Conservation (phyloP, 106 monocot species). For the Dendrobium chrysotoxum region DNA sequence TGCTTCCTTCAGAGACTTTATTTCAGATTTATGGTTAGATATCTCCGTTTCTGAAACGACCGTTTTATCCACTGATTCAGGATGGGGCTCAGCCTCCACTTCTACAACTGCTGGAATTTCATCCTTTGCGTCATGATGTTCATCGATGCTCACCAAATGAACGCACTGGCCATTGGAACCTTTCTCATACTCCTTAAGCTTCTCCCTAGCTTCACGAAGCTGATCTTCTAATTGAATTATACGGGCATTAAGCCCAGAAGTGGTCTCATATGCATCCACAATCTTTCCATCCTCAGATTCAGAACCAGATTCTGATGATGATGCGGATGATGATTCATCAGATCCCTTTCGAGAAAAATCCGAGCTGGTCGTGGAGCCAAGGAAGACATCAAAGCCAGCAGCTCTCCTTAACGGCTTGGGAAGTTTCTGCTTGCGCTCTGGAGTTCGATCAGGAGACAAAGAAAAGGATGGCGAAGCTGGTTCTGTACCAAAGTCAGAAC, state of each 20-base stretch:
- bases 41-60: too few species aligned
- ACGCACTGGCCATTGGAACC: background rate
- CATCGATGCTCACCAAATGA: background rate
- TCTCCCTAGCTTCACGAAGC: constrained; percentile 31
- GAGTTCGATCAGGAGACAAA: constrained; percentile 21
- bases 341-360: constrained; percentile 41
- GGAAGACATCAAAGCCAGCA: constrained; percentile 49
- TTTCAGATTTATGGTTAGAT: too few species aligned
- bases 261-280: constrained; percentile 18
- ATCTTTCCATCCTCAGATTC: constrained; percentile 32
- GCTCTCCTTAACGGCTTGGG: constrained; percentile 25
- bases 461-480: constrained; percentile 28
- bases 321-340: constrained; percentile 17
- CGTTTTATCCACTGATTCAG: too few species aligned
- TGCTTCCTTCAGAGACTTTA: background rate
- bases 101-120: too few species aligned
- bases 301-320: constrained; percentile 36
- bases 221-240: constrained; percentile 50
- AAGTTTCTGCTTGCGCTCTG: constrained; percentile 9
- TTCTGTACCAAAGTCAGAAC: constrained; percentile 41
- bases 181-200: constrained; percentile 34
- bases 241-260: constrained; percentile 23
- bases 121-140: too few species aligned
- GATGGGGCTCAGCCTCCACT: too few species aligned
- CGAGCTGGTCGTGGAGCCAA: constrained; percentile 45